These are phyloP conservation scores for Rhodotorula sp. DNA, from an alignment of 1,284 basidiomycete species.

Conservation along the genomic window DNA sequence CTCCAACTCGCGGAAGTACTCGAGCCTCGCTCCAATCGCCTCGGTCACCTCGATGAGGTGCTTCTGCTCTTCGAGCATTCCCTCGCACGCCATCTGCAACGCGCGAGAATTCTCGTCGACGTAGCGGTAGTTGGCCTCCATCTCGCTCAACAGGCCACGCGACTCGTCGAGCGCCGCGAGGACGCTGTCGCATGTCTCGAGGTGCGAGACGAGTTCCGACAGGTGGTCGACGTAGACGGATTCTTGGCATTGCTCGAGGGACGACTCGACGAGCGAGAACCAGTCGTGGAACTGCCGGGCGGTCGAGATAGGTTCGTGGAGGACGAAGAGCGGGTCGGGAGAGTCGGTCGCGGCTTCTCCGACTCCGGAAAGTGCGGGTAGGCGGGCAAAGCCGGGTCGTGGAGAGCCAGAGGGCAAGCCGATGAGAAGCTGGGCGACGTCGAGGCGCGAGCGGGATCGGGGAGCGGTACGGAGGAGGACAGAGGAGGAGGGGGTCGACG, in stretches of 20 bases:
- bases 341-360: constrained; percentile 42
- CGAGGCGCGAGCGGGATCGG: constrained; percentile 1
- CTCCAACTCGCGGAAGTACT: constrained; percentile 89
- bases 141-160: constrained; percentile 68
- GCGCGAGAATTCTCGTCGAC: constrained; percentile 85
- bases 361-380: constrained; percentile 41
- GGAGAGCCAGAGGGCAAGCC: constrained; percentile 4
- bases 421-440: constrained; percentile 22
- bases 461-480: neutral
- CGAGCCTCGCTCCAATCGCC: constrained; percentile 68
- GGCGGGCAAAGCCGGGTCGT: constrained; percentile 47
- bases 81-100: constrained; percentile 84
- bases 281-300: constrained; percentile 94
- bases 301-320: constrained; percentile 70
- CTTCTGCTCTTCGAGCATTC: constrained; percentile 80
- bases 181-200: constrained; percentile 70
- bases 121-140: constrained; percentile 75
- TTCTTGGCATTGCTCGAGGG: constrained; percentile 85
- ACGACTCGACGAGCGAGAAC: constrained; percentile 75
- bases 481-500: constrained; percentile 25
- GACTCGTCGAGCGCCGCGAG: constrained; percentile 67
- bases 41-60: constrained; percentile 72
- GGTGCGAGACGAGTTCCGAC: constrained; percentile 66
- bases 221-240: constrained; percentile 81
- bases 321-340: constrained; percentile 53